These are phyloP conservation scores for Euphrasia arctica DNA, from an alignment of 305 asterid species.

Conservation along the genomic window DNA sequence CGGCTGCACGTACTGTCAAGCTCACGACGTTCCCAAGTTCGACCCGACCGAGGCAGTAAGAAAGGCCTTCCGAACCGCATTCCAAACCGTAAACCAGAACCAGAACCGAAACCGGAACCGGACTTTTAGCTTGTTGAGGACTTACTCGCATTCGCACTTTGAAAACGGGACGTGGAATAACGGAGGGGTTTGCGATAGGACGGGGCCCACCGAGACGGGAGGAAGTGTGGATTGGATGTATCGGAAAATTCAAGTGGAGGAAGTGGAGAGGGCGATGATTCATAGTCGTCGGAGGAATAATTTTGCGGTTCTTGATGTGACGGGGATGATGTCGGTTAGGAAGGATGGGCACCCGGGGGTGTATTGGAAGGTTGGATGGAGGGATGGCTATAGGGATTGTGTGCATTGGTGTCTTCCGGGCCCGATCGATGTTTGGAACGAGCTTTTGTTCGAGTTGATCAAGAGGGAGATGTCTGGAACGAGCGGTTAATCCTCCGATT, in stretches of 20 bases:
- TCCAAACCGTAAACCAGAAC: slow-evolving; percentile 45
- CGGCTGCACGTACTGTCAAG: slow-evolving; percentile 65
- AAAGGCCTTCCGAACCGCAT: slow-evolving; percentile 49
- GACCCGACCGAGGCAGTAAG: slow-evolving; percentile 47
- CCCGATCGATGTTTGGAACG: slow-evolving; percentile 66
- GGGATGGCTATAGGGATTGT: slow-evolving; percentile 49
- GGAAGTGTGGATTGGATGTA: slow-evolving; percentile 30
- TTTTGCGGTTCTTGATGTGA: slow-evolving; percentile 50
- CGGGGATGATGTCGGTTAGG: slow-evolving; percentile 52
- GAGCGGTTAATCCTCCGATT: too few relatives aligned
- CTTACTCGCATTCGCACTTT: slow-evolving; percentile 54
- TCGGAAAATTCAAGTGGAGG: slow-evolving; percentile 44
- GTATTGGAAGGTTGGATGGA: slow-evolving; percentile 47
- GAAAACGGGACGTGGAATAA: slow-evolving; percentile 56
- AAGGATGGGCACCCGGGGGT: slow-evolving; percentile 58
- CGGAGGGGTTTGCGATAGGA: slow-evolving; percentile 62
- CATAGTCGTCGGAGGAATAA: slow-evolving; percentile 22
- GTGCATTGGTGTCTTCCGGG: slow-evolving; percentile 56
- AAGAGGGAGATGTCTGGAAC: slow-evolving; percentile 6
- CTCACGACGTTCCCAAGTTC: slow-evolving; percentile 31
- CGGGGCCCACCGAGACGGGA: slow-evolving; percentile 34
- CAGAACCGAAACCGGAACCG: slow-evolving; percentile 37
- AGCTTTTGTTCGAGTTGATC: slow-evolving; percentile 50
- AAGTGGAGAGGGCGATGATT: slow-evolving; percentile 39
- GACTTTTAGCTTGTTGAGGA: slow-evolving; percentile 32